phyloP scores from a whole-genome alignment of 208 protist species.

The Crithidia thermophila region DNA sequence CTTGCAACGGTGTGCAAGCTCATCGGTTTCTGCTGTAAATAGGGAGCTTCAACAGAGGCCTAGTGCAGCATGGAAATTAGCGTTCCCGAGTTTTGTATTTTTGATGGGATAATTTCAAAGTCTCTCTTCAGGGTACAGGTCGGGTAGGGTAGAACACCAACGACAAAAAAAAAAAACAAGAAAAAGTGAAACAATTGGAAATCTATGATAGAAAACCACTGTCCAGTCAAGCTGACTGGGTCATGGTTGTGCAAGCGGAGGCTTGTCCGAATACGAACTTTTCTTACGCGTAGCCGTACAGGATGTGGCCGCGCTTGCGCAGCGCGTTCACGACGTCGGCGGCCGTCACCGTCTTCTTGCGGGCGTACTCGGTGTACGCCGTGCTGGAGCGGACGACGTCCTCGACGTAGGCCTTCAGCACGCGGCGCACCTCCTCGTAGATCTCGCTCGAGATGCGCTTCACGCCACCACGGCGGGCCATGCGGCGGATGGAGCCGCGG shows the following conservation, averaged over 20 bases:
- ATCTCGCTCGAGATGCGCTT: constrained; percentile 86
- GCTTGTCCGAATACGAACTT: background rate
- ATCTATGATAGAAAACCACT: background rate
- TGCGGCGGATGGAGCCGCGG: constrained; percentile 86
- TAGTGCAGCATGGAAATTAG: too few species aligned
- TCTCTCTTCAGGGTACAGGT: background rate
- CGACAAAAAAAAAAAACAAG: background rate
- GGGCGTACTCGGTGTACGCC: constrained; percentile 84
- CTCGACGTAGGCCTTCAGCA: constrained; percentile 87
- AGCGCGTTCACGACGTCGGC: constrained; percentile 88
- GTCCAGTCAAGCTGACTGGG: too few species aligned
- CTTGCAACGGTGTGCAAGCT: too few species aligned
- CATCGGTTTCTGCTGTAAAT: too few species aligned
- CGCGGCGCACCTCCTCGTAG: constrained; percentile 73
- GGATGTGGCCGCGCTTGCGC: constrained; percentile 84
- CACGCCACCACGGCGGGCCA: constrained; percentile 92
- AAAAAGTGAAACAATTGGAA: background rate
- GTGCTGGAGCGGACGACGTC: constrained; percentile 80
- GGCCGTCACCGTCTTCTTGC: constrained; percentile 83
- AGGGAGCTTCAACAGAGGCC: too few species aligned
- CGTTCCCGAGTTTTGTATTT: too few species aligned
- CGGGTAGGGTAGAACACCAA: background rate
- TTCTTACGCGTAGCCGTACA: constrained; percentile 48
- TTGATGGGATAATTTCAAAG: too few species aligned
- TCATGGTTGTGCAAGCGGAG: too few species aligned